phyloP scores from a whole-genome alignment of 164 flowering plant genomes.

The Taxillus chinensis region DNA sequence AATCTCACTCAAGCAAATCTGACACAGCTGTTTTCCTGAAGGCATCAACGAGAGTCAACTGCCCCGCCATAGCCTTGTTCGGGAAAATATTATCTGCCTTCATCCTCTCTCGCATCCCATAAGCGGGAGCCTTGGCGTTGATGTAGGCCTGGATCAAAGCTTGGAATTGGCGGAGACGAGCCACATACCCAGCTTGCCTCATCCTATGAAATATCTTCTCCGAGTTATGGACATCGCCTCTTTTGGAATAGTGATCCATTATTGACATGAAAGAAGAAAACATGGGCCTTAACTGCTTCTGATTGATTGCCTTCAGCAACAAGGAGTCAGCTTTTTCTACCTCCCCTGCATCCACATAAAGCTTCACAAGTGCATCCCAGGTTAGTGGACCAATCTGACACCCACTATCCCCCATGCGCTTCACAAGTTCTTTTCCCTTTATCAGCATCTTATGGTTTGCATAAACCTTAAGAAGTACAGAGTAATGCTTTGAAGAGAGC shows the following conservation, averaged over 20 bases:
- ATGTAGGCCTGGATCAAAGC: constrained; percentile 46
- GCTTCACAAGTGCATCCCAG: constrained; percentile 71
- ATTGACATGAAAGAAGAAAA: constrained; percentile 37
- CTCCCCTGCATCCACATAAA: constrained; percentile 73
- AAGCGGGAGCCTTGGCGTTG: constrained; percentile 66
- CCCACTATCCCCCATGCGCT: constrained; percentile 50
- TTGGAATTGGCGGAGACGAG: constrained; percentile 36
- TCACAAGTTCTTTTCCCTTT: constrained; percentile 66
- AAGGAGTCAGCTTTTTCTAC: constrained; percentile 75
- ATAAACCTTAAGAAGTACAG: constrained; percentile 49
- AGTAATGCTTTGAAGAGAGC: constrained; percentile 30
- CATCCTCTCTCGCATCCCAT: constrained; percentile 78
- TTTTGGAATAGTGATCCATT: constrained; percentile 58
- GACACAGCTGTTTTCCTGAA: constrained; percentile 48
- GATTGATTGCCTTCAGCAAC: constrained; percentile 48
- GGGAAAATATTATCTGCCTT: constrained; percentile 75
- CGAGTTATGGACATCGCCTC: constrained; percentile 72
- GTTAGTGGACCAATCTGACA: constrained; percentile 47
- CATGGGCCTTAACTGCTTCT: constrained; percentile 37
- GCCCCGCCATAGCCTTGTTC: constrained; percentile 29
- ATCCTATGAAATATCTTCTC: constrained; percentile 61
- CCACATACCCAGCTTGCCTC: constrained; percentile 48
- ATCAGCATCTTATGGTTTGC: constrained; percentile 45
- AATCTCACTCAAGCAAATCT: constrained; percentile 52
- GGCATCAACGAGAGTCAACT: constrained; percentile 41